These are phyloP conservation scores for Botryotinia globosa DNA, from an alignment of 2,329 filamentous ascomycete species.

Conservation along the genomic window DNA sequence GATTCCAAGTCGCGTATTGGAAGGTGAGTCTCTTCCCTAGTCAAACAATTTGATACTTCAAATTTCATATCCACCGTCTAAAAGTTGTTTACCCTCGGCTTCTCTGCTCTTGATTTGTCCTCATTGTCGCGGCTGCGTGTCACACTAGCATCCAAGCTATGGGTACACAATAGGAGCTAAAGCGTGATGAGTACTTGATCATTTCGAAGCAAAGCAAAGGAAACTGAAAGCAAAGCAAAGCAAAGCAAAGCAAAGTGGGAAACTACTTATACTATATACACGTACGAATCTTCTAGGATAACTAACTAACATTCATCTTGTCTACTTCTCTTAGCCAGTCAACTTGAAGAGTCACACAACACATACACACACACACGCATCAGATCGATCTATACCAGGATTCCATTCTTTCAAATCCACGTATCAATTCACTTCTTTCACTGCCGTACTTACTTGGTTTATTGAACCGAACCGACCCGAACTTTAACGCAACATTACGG, in stretches of 20 bases:
- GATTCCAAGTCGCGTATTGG: slow-evolving; percentile 31
- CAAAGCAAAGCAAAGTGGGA: neutral
- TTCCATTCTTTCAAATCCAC: neutral
- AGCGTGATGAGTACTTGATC: neutral
- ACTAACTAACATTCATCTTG: neutral
- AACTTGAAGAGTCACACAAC: neutral
- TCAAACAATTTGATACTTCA: neutral
- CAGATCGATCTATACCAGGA: neutral
- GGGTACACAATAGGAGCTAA: neutral
- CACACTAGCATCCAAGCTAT: neutral
- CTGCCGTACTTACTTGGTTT: neutral
- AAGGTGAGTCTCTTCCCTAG: slow-evolving; percentile 28
- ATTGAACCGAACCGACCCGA: neutral
- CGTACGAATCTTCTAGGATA: neutral
- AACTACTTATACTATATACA: slow-evolving; percentile 13
- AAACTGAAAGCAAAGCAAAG: neutral
- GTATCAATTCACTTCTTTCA: neutral
- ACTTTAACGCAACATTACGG: neutral
- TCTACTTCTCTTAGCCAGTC: neutral
- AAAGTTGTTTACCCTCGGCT: neutral
- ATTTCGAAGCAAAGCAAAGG: neutral
- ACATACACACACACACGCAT: neutral
- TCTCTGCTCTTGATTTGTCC: neutral
- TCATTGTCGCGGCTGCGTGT: slow-evolving; percentile 2
- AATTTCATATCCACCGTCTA: neutral